A percentile compares a stretch with the other conserved stretches of the same genome.
These are phyloP conservation scores for Cryptococcus wingfieldii DNA, from an alignment of 1,284 basidiomycete species.

Conservation along the genomic window DNA sequence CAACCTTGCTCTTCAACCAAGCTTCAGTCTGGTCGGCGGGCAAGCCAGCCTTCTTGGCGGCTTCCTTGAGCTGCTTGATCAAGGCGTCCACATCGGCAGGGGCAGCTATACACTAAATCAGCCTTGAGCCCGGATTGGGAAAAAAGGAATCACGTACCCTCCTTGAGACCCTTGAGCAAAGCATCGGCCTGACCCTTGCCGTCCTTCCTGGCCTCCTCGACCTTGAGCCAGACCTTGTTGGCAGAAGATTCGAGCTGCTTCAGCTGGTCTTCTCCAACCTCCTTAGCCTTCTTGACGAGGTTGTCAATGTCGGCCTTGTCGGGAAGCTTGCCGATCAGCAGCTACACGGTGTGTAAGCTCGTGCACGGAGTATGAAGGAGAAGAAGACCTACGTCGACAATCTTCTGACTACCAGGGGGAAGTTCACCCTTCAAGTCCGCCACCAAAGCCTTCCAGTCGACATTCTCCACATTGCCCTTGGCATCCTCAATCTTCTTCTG, in stretches of 20 bases:
- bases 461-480: constrained; percentile 35
- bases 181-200: constrained; percentile 37
- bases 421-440: constrained; percentile 38
- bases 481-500: constrained; percentile 43
- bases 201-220: constrained; percentile 43
- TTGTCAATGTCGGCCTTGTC: constrained; percentile 36
- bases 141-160: constrained; percentile 23
- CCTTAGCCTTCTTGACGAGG: constrained; percentile 35
- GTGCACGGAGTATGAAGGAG: neutral
- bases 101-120: constrained; percentile 14
- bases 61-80: constrained; percentile 40
- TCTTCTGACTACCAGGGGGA: constrained; percentile 33
- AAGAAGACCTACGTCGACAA: constrained; percentile 34
- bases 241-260: constrained; percentile 38
- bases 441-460: constrained; percentile 44
- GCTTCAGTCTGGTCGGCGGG: constrained; percentile 41
- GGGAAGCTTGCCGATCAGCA: constrained; percentile 39
- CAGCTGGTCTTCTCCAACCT: constrained; percentile 31
- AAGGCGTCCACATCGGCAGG: constrained; percentile 43
- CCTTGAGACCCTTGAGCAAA: constrained; percentile 38
- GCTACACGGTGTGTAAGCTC: constrained; percentile 10
- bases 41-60: constrained; percentile 44
- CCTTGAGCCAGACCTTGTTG: constrained; percentile 36
- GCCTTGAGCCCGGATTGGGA: constrained; percentile 6
- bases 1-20: constrained; percentile 36